Conservation (phyloP, 441 rosid genomes). For the Adansonia rubrostipa region DNA sequence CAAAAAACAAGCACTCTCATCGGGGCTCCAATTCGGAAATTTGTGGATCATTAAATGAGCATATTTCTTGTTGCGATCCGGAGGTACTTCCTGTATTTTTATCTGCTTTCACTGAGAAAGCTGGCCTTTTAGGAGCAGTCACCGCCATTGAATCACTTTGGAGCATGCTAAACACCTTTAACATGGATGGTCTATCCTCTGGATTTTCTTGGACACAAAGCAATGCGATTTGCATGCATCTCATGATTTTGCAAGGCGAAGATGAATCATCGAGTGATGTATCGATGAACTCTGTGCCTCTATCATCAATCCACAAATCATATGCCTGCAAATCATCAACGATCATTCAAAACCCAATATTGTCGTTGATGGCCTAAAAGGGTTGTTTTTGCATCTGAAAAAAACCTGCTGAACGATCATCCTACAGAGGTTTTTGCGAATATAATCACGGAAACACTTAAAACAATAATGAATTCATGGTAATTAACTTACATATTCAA, state of each 20-base stretch:
- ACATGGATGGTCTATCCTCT: conserved; percentile 41
- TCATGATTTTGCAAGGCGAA: conserved; percentile 28
- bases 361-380: neutral
- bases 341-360: neutral
- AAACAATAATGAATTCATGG: neutral
- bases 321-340: conserved; percentile 35
- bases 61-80: conserved; percentile 18
- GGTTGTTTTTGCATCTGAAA: neutral
- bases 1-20: conserved; percentile 5
- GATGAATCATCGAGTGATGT: conserved; percentile 35
- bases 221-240: conserved; percentile 41
- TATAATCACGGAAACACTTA: neutral
- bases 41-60: conserved; percentile 30
- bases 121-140: conserved; percentile 36
- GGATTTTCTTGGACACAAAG: conserved; percentile 43
- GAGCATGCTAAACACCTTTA: conserved; percentile 40
- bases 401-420: neutral
- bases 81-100: conserved; percentile 4
- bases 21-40: conserved; percentile 34
- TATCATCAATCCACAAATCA: conserved; percentile 35
- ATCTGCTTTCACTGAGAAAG: conserved; percentile 34
- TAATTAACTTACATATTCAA: conserved; percentile 32
- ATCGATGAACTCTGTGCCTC: conserved; percentile 37
- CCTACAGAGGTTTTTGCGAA: no score
- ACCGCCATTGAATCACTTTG: conserved; percentile 23